Evolutionary conservation across 2,329 filamentous ascomycete genomes (phyloP).

Genomic region (Aspergillus spinulosporus): DNA sequence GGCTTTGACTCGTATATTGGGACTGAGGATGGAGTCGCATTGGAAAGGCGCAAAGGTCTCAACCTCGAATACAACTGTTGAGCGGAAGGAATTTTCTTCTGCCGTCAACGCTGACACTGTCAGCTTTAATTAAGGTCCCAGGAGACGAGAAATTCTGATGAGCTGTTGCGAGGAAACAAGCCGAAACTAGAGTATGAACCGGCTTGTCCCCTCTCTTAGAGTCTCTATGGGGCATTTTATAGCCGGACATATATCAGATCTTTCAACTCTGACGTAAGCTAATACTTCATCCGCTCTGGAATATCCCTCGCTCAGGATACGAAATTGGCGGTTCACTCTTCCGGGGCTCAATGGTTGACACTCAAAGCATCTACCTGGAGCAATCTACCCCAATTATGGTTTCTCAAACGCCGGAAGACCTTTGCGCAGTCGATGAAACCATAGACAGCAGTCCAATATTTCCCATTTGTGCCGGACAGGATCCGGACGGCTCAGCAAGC

Average conservation of each 20-base stretch:
- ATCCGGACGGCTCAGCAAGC: not conserved
- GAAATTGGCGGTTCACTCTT: conserved; percentile 1
- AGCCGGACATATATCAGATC: not conserved
- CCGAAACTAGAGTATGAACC: not conserved
- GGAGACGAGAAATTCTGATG: not conserved
- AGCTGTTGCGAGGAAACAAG: conserved; percentile 1
- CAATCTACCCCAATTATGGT: not conserved
- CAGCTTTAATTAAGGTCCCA: not conserved
- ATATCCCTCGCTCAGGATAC: not conserved
- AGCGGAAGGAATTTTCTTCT: not conserved
- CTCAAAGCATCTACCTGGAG: conserved; percentile 9
- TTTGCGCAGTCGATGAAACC: not conserved
- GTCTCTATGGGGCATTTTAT: not conserved
- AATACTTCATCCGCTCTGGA: conserved; percentile 3
- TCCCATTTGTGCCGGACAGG: conserved; percentile 7
- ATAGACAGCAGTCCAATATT: conserved; percentile 6
- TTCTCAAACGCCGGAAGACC: not conserved
- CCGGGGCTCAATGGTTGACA: not conserved
- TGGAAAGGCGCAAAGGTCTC: not conserved
- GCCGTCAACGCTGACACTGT: not conserved
- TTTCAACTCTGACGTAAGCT: conserved; percentile 6
- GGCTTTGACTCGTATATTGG: not conserved
- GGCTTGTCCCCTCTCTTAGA: not conserved
- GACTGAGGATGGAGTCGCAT: not conserved
- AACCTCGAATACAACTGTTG: not conserved